These are phyloP conservation scores for Raphanus hybrid DNA, from an alignment of 441 rosid genomes.

Conservation along the genomic window DNA sequence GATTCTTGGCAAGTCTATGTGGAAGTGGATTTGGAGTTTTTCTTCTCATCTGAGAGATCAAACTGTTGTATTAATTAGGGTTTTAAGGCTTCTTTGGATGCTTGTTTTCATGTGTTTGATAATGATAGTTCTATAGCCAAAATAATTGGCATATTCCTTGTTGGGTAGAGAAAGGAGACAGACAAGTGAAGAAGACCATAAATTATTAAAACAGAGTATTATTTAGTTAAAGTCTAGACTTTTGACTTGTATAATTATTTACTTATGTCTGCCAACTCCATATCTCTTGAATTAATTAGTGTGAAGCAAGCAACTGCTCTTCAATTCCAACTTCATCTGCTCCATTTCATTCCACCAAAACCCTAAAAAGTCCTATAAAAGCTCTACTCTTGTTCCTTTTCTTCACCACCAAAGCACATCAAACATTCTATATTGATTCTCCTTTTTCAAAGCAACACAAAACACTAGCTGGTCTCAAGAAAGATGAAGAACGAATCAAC, in stretches of 20 bases:
- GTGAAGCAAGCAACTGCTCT: constrained; percentile 58
- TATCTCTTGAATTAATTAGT: background rate
- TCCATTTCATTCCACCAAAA: constrained; percentile 34
- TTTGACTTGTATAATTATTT: no score
- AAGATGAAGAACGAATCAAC: constrained; percentile 49
- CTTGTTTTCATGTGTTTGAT: constrained; percentile 35
- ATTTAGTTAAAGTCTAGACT: no score
- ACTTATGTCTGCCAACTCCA: no score
- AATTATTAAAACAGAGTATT: background rate
- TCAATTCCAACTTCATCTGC: constrained; percentile 34
- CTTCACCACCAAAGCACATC: no score
- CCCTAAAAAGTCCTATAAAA: constrained; percentile 40
- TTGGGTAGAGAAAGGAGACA: background rate
- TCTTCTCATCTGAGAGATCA: constrained; percentile 27
- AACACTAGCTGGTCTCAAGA: constrained; percentile 18
- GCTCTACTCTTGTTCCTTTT: background rate
- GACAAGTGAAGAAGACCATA: background rate
- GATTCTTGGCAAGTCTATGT: constrained; percentile 42
- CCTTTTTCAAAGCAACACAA: constrained; percentile 21
- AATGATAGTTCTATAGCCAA: constrained; percentile 24
- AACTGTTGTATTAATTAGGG: constrained; percentile 26
- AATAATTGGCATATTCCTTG: background rate
- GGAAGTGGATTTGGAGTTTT: constrained; percentile 36
- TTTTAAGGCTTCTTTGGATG: constrained; percentile 21
- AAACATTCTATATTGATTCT: background rate